phyloP scores from a whole-genome alignment of 192 early-diverging fungal genomes.

The Linnemannia schmuckeri region DNA sequence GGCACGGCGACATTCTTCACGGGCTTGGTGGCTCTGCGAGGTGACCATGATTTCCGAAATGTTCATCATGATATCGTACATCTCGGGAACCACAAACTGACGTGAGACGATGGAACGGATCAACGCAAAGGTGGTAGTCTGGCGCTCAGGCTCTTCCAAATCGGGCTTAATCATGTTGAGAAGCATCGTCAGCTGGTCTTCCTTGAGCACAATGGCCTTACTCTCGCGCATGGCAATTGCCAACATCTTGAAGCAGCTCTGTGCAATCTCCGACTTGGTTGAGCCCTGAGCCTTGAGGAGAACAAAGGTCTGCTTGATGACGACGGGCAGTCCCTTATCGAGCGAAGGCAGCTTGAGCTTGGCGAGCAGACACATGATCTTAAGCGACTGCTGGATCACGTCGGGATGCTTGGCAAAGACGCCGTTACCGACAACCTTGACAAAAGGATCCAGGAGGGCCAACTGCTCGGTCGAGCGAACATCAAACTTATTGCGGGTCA shows the following conservation, averaged over 20 bases:
- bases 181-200: slow-evolving; percentile 82
- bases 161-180: slow-evolving; percentile 88
- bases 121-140: slow-evolving; percentile 87
- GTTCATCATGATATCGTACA: slow-evolving; percentile 95
- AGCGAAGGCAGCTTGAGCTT: slow-evolving; percentile 82
- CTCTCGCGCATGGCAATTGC: slow-evolving; percentile 85
- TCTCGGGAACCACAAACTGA: slow-evolving; percentile 86
- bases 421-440: slow-evolving; percentile 82
- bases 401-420: slow-evolving; percentile 86
- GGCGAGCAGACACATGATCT: slow-evolving; percentile 79
- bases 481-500: slow-evolving; percentile 73
- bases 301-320: slow-evolving; percentile 84
- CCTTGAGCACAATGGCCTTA: slow-evolving; percentile 74
- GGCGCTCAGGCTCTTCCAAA: slow-evolving; percentile 89
- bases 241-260: slow-evolving; percentile 87
- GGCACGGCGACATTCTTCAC: slow-evolving; percentile 86
- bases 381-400: slow-evolving; percentile 76
- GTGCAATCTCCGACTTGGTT: slow-evolving; percentile 77
- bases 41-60: slow-evolving; percentile 89
- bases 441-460: slow-evolving; percentile 83
- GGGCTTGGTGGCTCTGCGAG: slow-evolving; percentile 79
- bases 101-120: slow-evolving; percentile 90
- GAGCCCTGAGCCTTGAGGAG: slow-evolving; percentile 75
- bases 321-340: slow-evolving; percentile 71
- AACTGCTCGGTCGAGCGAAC: slow-evolving; percentile 70